Evolutionary conservation across 345 rosid genomes (phyloP).

Genomic region (Mangifera indica): DNA sequence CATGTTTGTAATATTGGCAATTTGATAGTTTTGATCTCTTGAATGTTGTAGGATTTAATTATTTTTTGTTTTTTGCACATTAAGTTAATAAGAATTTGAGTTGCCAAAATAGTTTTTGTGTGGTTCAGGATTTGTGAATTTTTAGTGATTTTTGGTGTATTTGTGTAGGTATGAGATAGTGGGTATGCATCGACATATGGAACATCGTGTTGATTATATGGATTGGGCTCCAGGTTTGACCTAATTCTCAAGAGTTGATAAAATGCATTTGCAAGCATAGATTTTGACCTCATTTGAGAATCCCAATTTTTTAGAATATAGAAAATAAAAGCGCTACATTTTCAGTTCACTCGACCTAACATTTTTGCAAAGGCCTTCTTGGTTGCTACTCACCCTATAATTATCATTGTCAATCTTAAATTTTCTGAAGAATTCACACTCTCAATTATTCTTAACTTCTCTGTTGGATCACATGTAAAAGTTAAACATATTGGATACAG

Average conservation of each 20-base stretch:
- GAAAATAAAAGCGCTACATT: background rate
- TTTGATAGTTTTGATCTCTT: background rate
- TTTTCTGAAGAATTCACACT: background rate
- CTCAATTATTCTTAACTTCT: background rate
- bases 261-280: background rate
- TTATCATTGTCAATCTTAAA: background rate
- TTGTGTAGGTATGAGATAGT: conserved; percentile 60
- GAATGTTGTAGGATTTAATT: background rate
- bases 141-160: conserved; percentile 12
- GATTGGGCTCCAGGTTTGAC: conserved; percentile 97
- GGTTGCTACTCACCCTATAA: background rate
- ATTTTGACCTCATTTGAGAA: conserved; percentile 9
- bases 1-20: background rate
- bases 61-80: background rate
- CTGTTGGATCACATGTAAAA: conserved; percentile 17
- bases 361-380: background rate
- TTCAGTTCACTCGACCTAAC: conserved; percentile 5
- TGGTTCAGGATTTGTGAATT: conserved; percentile 11
- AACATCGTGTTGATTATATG: conserved; percentile 88
- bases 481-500: conserved; percentile 34
- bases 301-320: background rate
- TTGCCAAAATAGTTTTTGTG: conserved; percentile 3
- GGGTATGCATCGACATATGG: conserved; percentile 84
- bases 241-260: conserved; percentile 4
- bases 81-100: background rate